phyloP scores from a whole-genome alignment of 176 grass and related monocot species.

The barley (Hordeum vulgare) region DNA sequence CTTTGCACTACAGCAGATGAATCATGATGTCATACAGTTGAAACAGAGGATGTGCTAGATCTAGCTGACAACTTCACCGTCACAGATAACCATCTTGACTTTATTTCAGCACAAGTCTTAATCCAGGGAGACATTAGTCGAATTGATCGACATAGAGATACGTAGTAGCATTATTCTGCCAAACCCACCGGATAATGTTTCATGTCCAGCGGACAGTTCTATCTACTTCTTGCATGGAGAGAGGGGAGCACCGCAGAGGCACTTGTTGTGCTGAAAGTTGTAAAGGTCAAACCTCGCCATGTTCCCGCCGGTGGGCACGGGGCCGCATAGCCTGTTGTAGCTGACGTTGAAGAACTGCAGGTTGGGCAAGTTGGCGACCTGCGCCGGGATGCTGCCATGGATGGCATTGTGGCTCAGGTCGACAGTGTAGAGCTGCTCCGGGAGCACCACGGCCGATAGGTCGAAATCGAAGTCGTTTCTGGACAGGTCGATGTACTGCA shows the following conservation, averaged over 20 bases:
- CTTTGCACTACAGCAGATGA: no score
- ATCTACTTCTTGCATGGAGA: background rate
- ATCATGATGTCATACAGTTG: no score
- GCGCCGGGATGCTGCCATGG: background rate
- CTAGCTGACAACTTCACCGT: background rate
- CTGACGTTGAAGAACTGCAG: background rate
- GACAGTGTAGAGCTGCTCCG: background rate
- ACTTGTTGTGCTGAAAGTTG: background rate
- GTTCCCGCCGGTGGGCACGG: conserved; percentile 18
- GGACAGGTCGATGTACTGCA: background rate
- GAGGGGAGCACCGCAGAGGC: background rate
- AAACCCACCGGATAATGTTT: background rate
- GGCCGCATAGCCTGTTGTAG: conserved; percentile 28
- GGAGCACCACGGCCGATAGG: background rate
- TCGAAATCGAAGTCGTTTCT: background rate
- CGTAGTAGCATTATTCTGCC: background rate
- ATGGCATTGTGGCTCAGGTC: background rate
- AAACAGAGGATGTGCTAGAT: background rate
- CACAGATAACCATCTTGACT: background rate
- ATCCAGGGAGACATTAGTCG: background rate
- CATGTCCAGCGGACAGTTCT: background rate
- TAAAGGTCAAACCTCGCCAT: conserved; percentile 8
- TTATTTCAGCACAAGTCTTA: background rate
- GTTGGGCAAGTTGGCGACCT: background rate
- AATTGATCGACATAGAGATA: background rate